Percentiles rank a stretch among this genome's conserved stretches.
Evolutionary conservation across 257 asterid genomes (phyloP).

Genomic region (Solanum tarijense): DNA sequence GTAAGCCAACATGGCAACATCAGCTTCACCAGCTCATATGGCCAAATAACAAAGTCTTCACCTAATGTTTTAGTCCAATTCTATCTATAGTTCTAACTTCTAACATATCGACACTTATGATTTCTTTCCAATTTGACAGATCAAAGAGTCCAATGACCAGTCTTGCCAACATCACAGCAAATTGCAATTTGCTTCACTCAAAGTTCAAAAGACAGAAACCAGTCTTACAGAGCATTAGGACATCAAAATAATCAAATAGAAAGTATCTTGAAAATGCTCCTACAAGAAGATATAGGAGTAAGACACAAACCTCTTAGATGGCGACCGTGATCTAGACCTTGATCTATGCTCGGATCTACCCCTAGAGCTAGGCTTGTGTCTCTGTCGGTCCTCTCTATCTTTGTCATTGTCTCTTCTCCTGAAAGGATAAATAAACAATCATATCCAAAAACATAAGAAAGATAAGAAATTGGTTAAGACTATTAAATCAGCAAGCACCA

Average conservation of each 20-base stretch:
- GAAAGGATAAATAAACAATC: conserved; percentile 1
- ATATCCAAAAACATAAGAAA: background rate
- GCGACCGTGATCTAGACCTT: conserved; percentile 76
- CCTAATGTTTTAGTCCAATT: background rate
- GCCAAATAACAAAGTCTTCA: background rate
- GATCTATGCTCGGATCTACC: conserved; percentile 61
- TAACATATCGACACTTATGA: background rate
- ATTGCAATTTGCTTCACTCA: background rate
- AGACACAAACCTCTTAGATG: conserved; percentile 63
- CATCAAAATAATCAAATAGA: background rate
- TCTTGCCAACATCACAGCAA: background rate
- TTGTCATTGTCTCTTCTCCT: conserved; percentile 66
- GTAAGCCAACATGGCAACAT: background rate
- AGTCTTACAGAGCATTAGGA: background rate
- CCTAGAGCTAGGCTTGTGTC: conserved; percentile 54
- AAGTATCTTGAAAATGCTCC: background rate
- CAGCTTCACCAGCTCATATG: background rate
- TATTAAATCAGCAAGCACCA: background rate
- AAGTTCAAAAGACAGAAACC: background rate
- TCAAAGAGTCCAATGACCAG: background rate
- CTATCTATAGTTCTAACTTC: background rate
- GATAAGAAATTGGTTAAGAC: background rate
- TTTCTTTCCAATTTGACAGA: background rate
- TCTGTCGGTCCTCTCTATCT: conserved; percentile 64
- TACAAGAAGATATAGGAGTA: background rate